These are phyloP conservation scores for Fusarium ramigenum DNA, from an alignment of 2,329 filamentous ascomycete genomes.

Conservation along the genomic window DNA sequence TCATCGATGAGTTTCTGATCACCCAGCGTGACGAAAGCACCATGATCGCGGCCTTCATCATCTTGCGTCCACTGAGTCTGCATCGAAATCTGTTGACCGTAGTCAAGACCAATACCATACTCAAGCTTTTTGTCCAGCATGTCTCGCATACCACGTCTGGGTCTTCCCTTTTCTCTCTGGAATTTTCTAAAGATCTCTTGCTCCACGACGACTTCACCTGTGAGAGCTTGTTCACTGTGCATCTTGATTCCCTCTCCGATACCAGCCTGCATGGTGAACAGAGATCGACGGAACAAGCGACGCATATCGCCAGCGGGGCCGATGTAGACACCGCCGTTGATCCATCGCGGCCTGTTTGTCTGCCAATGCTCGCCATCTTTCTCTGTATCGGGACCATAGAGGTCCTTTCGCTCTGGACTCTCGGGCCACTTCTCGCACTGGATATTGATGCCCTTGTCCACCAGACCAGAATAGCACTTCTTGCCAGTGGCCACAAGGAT, in stretches of 20 bases:
- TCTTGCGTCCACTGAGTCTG: not conserved
- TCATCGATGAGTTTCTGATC: not conserved
- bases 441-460: not conserved
- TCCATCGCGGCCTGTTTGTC: not conserved
- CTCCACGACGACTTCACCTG: not conserved
- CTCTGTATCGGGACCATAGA: not conserved
- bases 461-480: not conserved
- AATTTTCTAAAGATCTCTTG: not conserved
- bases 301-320: slow-evolving; percentile 13
- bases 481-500: not conserved
- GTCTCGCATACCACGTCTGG: rapidly evolving
- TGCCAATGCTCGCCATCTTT: not conserved
- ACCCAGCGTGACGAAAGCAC: not conserved
- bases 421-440: not conserved
- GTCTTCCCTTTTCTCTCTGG: not conserved
- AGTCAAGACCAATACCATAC: not conserved
- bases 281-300: not conserved
- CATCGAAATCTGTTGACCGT: not conserved
- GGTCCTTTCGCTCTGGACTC: not conserved
- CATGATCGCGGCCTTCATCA: not conserved
- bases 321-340: not conserved
- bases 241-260: not conserved
- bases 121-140: not conserved
- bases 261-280: not conserved
- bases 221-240: not conserved